These are phyloP conservation scores for Backusella macrospora DNA, from an alignment of 192 early-diverging fungal genomes.

Conservation along the genomic window DNA sequence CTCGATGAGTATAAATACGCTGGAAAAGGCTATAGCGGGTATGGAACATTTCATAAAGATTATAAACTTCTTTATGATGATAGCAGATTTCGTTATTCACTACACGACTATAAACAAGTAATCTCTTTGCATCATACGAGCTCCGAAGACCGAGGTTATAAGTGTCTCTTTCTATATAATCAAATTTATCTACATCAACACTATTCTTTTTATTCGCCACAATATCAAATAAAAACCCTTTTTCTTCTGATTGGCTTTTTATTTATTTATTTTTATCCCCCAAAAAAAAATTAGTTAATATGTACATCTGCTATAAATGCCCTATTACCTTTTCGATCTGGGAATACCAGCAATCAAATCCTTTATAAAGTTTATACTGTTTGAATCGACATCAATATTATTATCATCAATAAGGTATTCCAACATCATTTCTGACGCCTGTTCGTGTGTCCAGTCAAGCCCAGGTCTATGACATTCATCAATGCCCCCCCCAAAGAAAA, in stretches of 20 bases:
- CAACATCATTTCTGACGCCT: conserved; percentile 86
- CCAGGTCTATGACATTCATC: conserved; percentile 38
- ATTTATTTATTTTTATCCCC: neutral
- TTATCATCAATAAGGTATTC: conserved; percentile 74
- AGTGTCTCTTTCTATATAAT: conserved; percentile 78
- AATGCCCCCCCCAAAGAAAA: too few relatives aligned
- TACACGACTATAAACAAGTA: conserved; percentile 83
- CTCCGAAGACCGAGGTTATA: conserved; percentile 73
- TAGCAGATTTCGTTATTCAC: conserved; percentile 90
- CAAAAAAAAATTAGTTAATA: too few relatives aligned
- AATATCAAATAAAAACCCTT: conserved; percentile 90
- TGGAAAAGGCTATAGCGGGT: conserved; percentile 80
- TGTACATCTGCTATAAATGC: too few relatives aligned
- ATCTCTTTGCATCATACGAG: conserved; percentile 54
- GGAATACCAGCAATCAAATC: conserved; percentile 70
- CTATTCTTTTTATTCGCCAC: conserved; percentile 94
- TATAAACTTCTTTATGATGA: conserved; percentile 87
- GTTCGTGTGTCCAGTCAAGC: conserved; percentile 71
- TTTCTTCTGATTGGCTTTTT: conserved; percentile 42
- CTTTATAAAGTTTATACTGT: conserved; percentile 68
- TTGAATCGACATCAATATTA: conserved; percentile 65
- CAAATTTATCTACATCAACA: conserved; percentile 95
- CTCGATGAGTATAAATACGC: conserved; percentile 87
- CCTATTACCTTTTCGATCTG: conserved; percentile 43
- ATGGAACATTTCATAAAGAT: conserved; percentile 86